Percentiles rank a stretch among this genome's conserved stretches.
These are phyloP conservation scores for Saccharomycopsis sp. DNA, from an alignment of 805 yeast genomes.

Conservation along the genomic window DNA sequence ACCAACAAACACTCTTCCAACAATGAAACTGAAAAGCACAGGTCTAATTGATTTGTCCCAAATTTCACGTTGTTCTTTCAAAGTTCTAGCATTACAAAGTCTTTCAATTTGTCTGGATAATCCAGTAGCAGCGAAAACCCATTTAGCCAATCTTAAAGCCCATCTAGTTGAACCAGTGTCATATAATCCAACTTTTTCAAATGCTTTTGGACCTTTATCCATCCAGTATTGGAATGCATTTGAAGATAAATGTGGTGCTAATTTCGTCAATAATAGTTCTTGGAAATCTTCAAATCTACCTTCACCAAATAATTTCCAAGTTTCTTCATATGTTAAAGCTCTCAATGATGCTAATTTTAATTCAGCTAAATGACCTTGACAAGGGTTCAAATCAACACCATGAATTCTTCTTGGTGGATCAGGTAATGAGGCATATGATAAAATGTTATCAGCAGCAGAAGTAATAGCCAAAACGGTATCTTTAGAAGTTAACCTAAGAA, in stretches of 20 bases:
- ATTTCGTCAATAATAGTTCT: constrained; percentile 44
- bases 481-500: constrained; percentile 49
- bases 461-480: constrained; percentile 80
- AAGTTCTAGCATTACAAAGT: constrained; percentile 48
- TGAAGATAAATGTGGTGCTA: constrained; percentile 69
- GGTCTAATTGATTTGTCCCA: constrained; percentile 64
- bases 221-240: constrained; percentile 80
- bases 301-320: constrained; percentile 73
- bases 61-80: constrained; percentile 55
- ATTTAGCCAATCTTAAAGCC: constrained; percentile 68
- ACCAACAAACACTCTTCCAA: constrained; percentile 63
- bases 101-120: constrained; percentile 43
- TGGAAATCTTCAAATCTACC: constrained; percentile 54
- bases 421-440: constrained; percentile 65
- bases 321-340: constrained; percentile 46
- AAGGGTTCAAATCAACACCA: constrained; percentile 80
- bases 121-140: constrained; percentile 52
- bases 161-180: constrained; percentile 84
- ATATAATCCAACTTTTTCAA: constrained; percentile 48
- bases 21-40: constrained; percentile 60
- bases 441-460: constrained; percentile 78
- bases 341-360: constrained; percentile 68
- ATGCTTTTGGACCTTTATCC: constrained; percentile 52
- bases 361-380: constrained; percentile 75
- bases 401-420: constrained; percentile 72